Base-by-base conservation (phyloP, 179 eudicot genomes). In the Carnegiea gigantea region DNA sequence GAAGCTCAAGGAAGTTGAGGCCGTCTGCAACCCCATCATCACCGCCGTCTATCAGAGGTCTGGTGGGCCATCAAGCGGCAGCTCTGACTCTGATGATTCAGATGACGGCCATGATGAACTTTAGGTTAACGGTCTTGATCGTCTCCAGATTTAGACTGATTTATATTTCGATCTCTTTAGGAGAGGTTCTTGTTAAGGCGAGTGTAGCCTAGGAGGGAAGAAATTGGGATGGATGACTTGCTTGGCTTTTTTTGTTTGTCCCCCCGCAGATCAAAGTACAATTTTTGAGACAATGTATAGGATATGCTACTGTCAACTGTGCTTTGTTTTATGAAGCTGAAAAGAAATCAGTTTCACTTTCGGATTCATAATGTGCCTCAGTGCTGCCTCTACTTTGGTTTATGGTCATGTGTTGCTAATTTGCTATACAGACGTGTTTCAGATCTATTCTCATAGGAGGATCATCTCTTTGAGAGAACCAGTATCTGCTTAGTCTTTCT, bases 1-100 rank as follows among this genome's bases (percentile, higher is more conserved):
- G 83, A 86, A 86, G 65, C 87, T 86, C 72, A 86, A 86, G 85
- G 89, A 86, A 77, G 89, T 86, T 60, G 89, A 86, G 82, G 86
- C 86, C 38, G 87, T 86, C 21, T 86, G 89, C 67, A 86, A 84
- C 70, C 89, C 89, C 2, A 84, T 84, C 82, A 84, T 86, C 79
- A 84, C 85, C 48, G 89, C 87, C 0, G 87, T 86, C 54, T 86
- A 86, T 71, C 89, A 84, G 87, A 86, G 89, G 70, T 86, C 89
- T 33, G 89, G 86, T 82, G 87, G 87, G 15, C 79, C 87, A 24
- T 51, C 87, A 3, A 62, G 83, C 53, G 83, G 74, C 74, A 54
- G 87, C n/a, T 65, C 81, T 70, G 85, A 79, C 9, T 28, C 83
- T 21, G 85, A 85, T 6, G 85, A 85, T 30, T 51, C 85, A 3